These are phyloP conservation scores for Cyclotella atomus DNA, from an alignment of 108 stramenopile species.

Conservation along the genomic window DNA sequence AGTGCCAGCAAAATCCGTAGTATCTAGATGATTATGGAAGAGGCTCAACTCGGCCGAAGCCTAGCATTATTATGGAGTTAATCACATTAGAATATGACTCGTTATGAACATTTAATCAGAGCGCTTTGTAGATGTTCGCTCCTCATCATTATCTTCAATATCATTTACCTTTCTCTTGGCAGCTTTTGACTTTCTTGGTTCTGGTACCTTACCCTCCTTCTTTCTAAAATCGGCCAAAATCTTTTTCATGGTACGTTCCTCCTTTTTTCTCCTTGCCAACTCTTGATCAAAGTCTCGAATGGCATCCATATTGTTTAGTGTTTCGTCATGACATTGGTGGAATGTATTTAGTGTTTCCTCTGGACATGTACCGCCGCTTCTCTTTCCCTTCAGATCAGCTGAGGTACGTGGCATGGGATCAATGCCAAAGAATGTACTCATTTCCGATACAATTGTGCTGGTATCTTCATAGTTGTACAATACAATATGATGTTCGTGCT, in stretches of 20 bases:
- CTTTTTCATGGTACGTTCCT: not conserved
- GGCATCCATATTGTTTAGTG: conserved; percentile 16
- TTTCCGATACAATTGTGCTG: conserved; percentile 13
- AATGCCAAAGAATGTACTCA: conserved; percentile 25
- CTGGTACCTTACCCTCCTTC: conserved; percentile 1
- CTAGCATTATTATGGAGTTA: not conserved
- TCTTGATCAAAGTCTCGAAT: conserved; percentile 21
- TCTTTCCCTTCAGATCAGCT: conserved; percentile 6
- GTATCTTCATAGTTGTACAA: conserved; percentile 36
- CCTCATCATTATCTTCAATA: not conserved
- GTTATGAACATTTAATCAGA: no score
- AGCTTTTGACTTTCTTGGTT: not conserved
- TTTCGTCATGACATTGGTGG: conserved; percentile 34
- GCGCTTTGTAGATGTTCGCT: no score
- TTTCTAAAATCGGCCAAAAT: conserved; percentile 1
- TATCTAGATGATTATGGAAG: no score
- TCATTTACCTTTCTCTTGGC: not conserved
- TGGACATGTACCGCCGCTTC: conserved; percentile 25
- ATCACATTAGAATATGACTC: not conserved
- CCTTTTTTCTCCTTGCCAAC: conserved; percentile 1
- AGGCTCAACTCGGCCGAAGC: no score
- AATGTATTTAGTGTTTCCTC: conserved; percentile 23
- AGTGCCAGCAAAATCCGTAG: not conserved
- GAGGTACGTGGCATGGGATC: conserved; percentile 22
- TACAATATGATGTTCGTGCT: conserved; percentile 33